Percentiles rank a stretch among this genome's conserved stretches.
phyloP scores from a whole-genome alignment of 140 eudicot genomes.

The Bidens hawaiensis region DNA sequence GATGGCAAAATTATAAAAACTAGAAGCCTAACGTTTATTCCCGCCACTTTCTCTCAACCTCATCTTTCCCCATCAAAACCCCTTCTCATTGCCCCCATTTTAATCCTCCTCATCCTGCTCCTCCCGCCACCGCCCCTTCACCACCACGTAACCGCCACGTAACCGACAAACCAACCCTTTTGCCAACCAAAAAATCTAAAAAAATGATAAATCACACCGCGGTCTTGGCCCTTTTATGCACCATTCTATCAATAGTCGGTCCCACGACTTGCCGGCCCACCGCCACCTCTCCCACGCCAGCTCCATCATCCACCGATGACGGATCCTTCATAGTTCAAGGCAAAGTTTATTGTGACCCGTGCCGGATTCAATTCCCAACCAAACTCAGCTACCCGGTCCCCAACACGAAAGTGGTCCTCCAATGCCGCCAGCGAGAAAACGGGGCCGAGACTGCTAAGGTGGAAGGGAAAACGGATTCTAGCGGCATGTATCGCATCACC shows the following conservation, averaged over 20 bases:
- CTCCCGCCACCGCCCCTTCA: neutral
- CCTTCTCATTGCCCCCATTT: too few species aligned
- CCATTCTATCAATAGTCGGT: conserved; percentile 15
- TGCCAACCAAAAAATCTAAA: too few species aligned
- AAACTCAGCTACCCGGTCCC: conserved; percentile 39
- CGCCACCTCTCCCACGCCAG: neutral
- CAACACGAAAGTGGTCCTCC: conserved; percentile 22
- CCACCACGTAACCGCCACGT: too few species aligned
- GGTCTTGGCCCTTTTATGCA: conserved; percentile 23
- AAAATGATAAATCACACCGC: conserved; percentile 22
- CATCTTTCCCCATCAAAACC: conserved; percentile 12
- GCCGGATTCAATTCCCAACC: conserved; percentile 56
- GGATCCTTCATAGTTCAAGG: conserved; percentile 42
- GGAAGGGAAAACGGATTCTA: conserved; percentile 28
- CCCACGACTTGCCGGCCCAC: conserved; percentile 19
- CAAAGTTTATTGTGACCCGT: conserved; percentile 65
- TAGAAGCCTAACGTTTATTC: conserved; percentile 11
- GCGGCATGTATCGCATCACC: conserved; percentile 36
- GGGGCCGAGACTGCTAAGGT: conserved; percentile 18
- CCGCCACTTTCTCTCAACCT: conserved; percentile 34
- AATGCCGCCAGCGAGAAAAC: conserved; percentile 30
- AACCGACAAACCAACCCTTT: too few species aligned
- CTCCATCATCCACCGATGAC: neutral
- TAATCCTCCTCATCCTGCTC: neutral
- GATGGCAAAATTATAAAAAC: too few species aligned